These are phyloP conservation scores for Candida tetrigidarum DNA, from an alignment of 1,139 yeast genomes.

Conservation along the genomic window DNA sequence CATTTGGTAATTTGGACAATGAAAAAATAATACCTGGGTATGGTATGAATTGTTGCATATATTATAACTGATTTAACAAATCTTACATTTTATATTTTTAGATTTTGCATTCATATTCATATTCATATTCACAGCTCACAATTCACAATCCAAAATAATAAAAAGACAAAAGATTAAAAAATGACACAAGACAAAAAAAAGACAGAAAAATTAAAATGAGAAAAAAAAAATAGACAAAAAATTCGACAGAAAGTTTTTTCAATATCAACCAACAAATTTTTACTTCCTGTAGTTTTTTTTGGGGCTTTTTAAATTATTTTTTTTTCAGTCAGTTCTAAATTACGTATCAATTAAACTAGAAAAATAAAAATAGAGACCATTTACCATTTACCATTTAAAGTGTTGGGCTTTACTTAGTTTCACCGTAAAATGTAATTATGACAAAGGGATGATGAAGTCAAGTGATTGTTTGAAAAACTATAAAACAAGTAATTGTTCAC, in stretches of 20 bases:
- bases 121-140: no score
- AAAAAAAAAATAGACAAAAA: background rate
- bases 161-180: background rate
- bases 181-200: no score
- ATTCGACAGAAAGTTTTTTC: background rate
- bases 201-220: background rate
- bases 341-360: no score
- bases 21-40: background rate
- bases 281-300: background rate
- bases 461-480: no score
- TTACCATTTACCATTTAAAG: no score
- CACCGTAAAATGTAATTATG: background rate
- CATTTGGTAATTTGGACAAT: conserved; percentile 1
- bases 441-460: no score
- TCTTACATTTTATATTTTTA: background rate
- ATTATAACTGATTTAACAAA: background rate
- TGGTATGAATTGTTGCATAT: background rate
- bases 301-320: background rate
- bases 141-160: no score
- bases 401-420: background rate
- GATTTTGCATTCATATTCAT: background rate
- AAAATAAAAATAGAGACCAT: no score
- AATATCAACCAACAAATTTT: background rate
- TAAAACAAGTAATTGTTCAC: no score
- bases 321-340: no score